Conservation (phyloP, 192 early-diverging fungal genomes). For the Lobosporangium transversale region DNA sequence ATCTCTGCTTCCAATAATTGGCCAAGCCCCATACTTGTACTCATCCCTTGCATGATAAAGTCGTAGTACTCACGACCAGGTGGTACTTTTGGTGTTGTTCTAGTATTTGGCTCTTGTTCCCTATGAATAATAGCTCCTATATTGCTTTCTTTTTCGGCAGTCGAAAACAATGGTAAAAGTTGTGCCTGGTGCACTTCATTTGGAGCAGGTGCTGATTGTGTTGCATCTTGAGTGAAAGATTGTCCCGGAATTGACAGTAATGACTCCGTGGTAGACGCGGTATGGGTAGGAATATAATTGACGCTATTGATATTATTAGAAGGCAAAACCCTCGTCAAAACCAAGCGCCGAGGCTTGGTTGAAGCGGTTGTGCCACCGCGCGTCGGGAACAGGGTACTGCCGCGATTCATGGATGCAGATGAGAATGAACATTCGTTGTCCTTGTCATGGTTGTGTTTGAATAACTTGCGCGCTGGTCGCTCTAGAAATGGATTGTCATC, state of each 20-base stretch:
- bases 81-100: conserved; percentile 35
- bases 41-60: conserved; percentile 5
- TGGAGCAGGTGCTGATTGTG: neutral
- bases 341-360: conserved; percentile 13
- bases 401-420: neutral
- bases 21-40: neutral
- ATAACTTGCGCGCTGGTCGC: conserved; percentile 21
- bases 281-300: neutral
- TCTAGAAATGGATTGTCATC: conserved; percentile 33
- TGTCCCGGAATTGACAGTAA: neutral
- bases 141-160: neutral
- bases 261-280: neutral
- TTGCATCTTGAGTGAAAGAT: neutral
- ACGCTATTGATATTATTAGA: conserved; percentile 10
- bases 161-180: too few relatives aligned
- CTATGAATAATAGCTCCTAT: neutral
- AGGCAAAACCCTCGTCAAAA: conserved; percentile 34
- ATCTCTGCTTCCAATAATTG: neutral
- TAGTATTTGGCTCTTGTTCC: conserved; percentile 1
- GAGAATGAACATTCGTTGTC: neutral
- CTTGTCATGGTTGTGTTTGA: conserved; percentile 2
- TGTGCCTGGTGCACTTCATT: neutral
- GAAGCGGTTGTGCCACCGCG: neutral
- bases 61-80: conserved; percentile 34
- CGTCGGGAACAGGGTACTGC: neutral